Conservation (phyloP, 805 yeast genomes). For the Yarrowia osloensis region DNA sequence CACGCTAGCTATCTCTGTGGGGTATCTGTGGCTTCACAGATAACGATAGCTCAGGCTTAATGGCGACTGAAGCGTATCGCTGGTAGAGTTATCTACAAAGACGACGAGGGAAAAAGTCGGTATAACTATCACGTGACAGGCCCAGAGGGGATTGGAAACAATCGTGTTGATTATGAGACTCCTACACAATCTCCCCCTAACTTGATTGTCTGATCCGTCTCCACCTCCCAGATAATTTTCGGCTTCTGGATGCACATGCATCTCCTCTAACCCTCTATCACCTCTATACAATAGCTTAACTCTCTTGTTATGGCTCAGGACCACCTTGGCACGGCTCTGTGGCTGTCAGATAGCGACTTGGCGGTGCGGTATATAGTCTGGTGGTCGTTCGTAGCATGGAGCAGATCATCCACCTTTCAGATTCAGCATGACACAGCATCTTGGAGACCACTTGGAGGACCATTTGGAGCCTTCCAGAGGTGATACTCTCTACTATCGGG, state of each 20-base stretch:
- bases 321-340: background rate
- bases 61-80: background rate
- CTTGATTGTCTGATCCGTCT: too few species aligned
- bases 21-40: background rate
- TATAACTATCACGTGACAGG: too few species aligned
- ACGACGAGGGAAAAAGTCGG: too few species aligned
- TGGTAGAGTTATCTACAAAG: background rate
- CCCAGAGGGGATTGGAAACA: too few species aligned
- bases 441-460: conserved; percentile 1
- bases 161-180: too few species aligned
- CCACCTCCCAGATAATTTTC: too few species aligned
- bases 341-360: background rate
- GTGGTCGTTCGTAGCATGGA: too few species aligned
- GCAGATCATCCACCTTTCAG: too few species aligned
- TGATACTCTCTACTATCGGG: background rate
- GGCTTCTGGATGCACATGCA: too few species aligned
- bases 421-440: background rate
- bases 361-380: background rate
- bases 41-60: background rate
- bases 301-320: background rate
- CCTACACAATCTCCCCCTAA: too few species aligned
- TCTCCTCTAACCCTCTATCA: background rate
- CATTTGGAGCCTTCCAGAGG: background rate
- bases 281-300: background rate
- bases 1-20: background rate